phyloP scores from a whole-genome alignment of 2,329 filamentous ascomycete species.

The Aspergillus tubingensis region DNA sequence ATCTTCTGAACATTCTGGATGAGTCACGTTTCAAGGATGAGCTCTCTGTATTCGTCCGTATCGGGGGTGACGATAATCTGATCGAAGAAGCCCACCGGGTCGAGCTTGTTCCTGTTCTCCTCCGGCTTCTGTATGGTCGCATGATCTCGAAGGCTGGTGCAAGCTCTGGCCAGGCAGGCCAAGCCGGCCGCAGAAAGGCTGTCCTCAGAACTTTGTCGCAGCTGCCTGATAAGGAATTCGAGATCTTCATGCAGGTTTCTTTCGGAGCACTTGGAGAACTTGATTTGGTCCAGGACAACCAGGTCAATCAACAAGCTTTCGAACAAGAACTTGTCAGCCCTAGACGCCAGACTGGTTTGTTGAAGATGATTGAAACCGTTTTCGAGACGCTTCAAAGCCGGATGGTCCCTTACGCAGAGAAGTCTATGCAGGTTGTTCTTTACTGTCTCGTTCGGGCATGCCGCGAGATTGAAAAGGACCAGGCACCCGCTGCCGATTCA shows the following conservation, averaged over 20 bases:
- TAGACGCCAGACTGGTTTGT: slow-evolving; percentile 83
- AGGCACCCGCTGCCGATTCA: slow-evolving; percentile 27
- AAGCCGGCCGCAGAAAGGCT: slow-evolving; percentile 73
- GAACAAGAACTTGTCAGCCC: slow-evolving; percentile 61
- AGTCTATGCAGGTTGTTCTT: slow-evolving; percentile 73
- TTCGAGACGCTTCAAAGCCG: slow-evolving; percentile 79
- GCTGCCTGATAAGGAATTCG: slow-evolving; percentile 72
- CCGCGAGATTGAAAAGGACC: slow-evolving; percentile 47
- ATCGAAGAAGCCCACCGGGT: slow-evolving; percentile 73
- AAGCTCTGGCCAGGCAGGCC: slow-evolving; percentile 74
- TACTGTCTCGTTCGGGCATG: slow-evolving; percentile 77
- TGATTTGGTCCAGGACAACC: slow-evolving; percentile 56
- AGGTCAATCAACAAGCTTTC: slow-evolving; percentile 57
- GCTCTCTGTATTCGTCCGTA: slow-evolving; percentile 81
- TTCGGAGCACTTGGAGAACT: slow-evolving; percentile 69
- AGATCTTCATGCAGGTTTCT: slow-evolving; percentile 79
- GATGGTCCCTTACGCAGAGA: slow-evolving; percentile 66
- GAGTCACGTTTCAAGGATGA: slow-evolving; percentile 92
- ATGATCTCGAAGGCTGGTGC: slow-evolving; percentile 79
- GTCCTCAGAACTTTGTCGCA: slow-evolving; percentile 77
- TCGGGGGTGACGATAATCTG: slow-evolving; percentile 63
- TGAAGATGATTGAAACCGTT: slow-evolving; percentile 88
- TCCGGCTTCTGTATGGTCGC: slow-evolving; percentile 85
- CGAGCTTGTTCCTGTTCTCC: slow-evolving; percentile 79
- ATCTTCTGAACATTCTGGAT: slow-evolving; percentile 82